Evolutionary conservation across 2,329 filamentous ascomycete genomes (phyloP), one percentile per base, ranked within the genome.

Genomic region (Exophiala aquamarina): DNA sequence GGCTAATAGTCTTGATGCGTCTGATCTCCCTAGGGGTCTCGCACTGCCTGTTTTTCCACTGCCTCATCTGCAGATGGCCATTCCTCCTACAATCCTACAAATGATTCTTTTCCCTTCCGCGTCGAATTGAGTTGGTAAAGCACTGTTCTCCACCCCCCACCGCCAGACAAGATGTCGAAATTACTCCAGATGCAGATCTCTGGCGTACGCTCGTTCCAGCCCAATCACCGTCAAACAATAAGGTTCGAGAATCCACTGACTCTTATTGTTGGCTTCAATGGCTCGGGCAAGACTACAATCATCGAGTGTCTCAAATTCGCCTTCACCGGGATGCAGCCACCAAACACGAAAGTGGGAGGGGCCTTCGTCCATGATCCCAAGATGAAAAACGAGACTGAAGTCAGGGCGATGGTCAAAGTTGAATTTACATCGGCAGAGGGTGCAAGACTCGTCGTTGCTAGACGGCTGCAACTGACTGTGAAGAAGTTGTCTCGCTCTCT

Each of bases 251-350:
- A 88, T 1, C 94, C 93, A 19, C 78, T 98, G 47, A 98, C 93
- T 10, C 79, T 98, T 53, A 98, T 98, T 59, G 94, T 98, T 49
- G 93, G 93, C 49, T 89, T 90, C 70, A 98, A 98, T 72, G 93
- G 93, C 45, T 97, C 92, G 1, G 93, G 93, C 53, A 98, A 98
- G 73, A 98, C 93, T 8, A 97, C 93, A 48, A 95, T 98, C 64
- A 98, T 98, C 69, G 93, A 98, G 69, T 95, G 90, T 66, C 86
- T 98, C 63, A 96, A 96, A 66, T 98, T 96, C 82, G 91, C 89
- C 42, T 96, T 94, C 14, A 96, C 91, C 6, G 94, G 93, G 47
- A 87, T 94, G 62, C 79, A 95, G 38, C 93, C 93, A 1, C 89
- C 93, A 23, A 95, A 96, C 73, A 91, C 85, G 64, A 83, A 79